Evolutionary conservation across 306 rosid species (phyloP).

Genomic region (Gynostemma pentaphyllum): DNA sequence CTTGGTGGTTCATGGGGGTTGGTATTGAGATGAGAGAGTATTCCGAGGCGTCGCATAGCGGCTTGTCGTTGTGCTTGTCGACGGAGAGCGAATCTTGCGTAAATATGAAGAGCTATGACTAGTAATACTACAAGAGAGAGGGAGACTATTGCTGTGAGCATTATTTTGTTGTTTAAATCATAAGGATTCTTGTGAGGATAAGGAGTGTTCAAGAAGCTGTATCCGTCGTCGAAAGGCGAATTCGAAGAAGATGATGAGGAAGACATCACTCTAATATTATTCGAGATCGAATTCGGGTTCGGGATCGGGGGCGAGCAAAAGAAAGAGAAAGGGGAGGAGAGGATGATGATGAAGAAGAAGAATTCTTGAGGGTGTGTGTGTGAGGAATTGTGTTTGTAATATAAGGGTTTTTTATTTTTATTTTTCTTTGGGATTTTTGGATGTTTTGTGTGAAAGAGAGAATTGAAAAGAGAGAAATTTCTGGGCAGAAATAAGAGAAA

Average conservation of each 20-base stretch:
- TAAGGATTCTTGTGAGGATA: not conserved
- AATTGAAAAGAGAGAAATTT: not conserved
- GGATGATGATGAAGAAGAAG: not conserved
- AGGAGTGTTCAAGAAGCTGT: too few species aligned
- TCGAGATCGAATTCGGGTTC: too few species aligned
- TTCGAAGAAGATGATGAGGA: not conserved
- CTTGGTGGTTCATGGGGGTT: not conserved
- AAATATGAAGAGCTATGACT: constrained; percentile 62
- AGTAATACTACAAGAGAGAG: constrained; percentile 37
- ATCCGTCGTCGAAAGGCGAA: not conserved
- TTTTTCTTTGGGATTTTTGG: not conserved
- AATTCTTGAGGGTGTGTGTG: not conserved
- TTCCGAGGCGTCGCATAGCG: constrained; percentile 29
- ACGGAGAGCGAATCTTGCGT: constrained; percentile 45
- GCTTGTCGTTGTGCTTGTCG: constrained; percentile 58
- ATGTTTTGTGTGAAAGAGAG: not conserved
- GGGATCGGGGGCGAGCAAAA: not conserved
- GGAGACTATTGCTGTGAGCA: constrained; percentile 45
- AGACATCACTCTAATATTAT: too few species aligned
- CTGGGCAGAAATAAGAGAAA: not conserved
- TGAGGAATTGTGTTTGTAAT: not conserved
- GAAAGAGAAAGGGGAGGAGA: not conserved
- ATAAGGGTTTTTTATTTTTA: not conserved
- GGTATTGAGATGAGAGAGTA: constrained; percentile 19
- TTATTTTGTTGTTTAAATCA: constrained; percentile 40